Percentiles rank a stretch among this genome's conserved stretches.
phyloP scores from a whole-genome alignment of 148 eudicot species.

The Mesembryanthemum crystallinum region DNA sequence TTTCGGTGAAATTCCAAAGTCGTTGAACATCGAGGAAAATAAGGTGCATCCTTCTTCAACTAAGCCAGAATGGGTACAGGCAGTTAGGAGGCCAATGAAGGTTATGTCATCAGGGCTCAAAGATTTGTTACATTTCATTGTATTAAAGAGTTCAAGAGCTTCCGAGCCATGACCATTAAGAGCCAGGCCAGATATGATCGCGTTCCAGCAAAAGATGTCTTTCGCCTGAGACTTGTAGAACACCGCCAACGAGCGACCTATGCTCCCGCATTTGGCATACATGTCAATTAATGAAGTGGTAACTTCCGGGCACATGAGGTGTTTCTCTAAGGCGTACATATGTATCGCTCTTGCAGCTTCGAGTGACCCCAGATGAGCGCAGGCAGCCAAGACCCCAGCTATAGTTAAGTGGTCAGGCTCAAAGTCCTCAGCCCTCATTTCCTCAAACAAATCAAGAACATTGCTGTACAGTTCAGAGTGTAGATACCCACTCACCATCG shows the following conservation, averaged over 20 bases:
- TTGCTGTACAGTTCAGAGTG: conserved; percentile 34
- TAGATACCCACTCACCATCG: conserved; percentile 33
- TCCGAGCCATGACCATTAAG: conserved; percentile 23
- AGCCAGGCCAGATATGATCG: conserved; percentile 23
- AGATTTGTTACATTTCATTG: conserved; percentile 35
- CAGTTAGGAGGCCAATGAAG: conserved; percentile 52
- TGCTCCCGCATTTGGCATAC: conserved; percentile 32
- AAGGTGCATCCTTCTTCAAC: conserved; percentile 45
- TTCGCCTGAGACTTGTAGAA: conserved; percentile 17
- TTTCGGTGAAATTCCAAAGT: conserved; percentile 40
- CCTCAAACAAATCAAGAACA: conserved; percentile 31
- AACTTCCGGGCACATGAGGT: conserved; percentile 20
- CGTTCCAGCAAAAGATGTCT: conserved; percentile 27
- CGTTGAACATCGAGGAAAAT: conserved; percentile 40
- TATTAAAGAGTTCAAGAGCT: conserved; percentile 36
- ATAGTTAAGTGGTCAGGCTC: conserved; percentile 22
- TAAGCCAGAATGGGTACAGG: conserved; percentile 57
- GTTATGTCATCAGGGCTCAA: conserved; percentile 48
- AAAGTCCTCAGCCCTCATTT: conserved; percentile 21
- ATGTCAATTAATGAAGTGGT: conserved; percentile 22
- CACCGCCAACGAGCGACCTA: conserved; percentile 8
- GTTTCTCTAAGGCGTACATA: conserved; percentile 23
- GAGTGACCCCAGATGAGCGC: conserved; percentile 26
- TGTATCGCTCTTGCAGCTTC: conserved; percentile 12
- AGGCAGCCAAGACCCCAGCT: conserved; percentile 25